These are phyloP conservation scores for Fistulifera solaris DNA, from an alignment of 108 stramenopile species.

Conservation along the genomic window DNA sequence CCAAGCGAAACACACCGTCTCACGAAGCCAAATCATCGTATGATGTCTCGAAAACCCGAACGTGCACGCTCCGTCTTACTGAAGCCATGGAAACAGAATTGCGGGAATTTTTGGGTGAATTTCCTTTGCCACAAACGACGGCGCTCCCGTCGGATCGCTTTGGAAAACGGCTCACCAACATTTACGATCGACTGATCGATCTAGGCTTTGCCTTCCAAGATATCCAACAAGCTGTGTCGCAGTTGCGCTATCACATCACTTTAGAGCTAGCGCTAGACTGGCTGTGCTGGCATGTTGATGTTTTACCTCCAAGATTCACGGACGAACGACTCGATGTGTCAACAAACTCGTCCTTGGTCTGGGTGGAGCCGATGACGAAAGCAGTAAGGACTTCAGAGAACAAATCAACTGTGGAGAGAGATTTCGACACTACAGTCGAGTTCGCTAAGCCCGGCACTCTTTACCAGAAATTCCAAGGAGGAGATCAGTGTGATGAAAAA, in stretches of 20 bases:
- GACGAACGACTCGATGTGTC: neutral
- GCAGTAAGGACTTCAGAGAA: neutral
- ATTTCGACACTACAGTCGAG: neutral
- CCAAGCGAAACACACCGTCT: too few species aligned
- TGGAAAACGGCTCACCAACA: neutral
- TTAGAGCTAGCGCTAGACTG: constrained; percentile 58
- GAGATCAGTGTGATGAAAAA: neutral
- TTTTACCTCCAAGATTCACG: constrained; percentile 27
- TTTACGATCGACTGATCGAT: constrained; percentile 4
- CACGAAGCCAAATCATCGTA: too few species aligned
- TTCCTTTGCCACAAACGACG: neutral
- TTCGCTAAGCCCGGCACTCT: neutral
- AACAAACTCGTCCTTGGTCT: neutral
- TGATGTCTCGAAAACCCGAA: too few species aligned
- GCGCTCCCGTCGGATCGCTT: constrained; percentile 3
- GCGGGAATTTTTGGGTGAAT: too few species aligned
- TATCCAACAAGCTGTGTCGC: constrained; percentile 21
- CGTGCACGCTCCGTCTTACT: too few species aligned
- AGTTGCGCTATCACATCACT: constrained; percentile 31
- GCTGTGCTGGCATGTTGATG: constrained; percentile 50
- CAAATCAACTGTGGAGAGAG: neutral
- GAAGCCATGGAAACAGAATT: too few species aligned
- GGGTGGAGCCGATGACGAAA: neutral
- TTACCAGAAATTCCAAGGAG: neutral
- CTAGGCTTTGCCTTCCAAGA: constrained; percentile 2